These are phyloP conservation scores for Cadophora gregata DNA, from an alignment of 2,329 filamentous ascomycete species.

Conservation along the genomic window DNA sequence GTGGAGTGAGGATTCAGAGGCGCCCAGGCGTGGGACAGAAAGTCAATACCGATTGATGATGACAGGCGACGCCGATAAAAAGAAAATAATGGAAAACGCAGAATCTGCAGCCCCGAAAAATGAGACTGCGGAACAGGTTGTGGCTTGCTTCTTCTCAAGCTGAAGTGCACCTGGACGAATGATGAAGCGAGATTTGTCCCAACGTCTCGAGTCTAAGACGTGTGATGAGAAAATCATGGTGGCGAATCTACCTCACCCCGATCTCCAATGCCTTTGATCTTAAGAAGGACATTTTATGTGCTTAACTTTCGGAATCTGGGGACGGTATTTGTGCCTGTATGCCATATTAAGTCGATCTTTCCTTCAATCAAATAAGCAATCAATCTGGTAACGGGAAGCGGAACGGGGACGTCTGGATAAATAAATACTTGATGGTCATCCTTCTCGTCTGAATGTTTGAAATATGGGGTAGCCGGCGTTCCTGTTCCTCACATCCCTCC, in stretches of 20 bases:
- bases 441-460: not conserved
- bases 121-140: not conserved
- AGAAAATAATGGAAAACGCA: conserved; percentile 1
- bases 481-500: conserved; percentile 1
- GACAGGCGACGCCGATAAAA: not conserved
- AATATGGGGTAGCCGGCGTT: conserved; percentile 1
- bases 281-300: not conserved
- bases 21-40: not conserved
- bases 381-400: not conserved
- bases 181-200: conserved; percentile 1
- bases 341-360: conserved; percentile 2
- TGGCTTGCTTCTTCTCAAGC: not conserved
- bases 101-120: conserved; percentile 10
- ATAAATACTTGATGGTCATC: not conserved
- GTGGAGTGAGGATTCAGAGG: conserved; percentile 11
- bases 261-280: not conserved
- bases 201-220: not conserved
- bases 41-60: not conserved
- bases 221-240: conserved; percentile 3
- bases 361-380: not conserved
- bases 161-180: not conserved
- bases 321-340: conserved; percentile 4
- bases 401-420: conserved; percentile 8
- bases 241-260: not conserved
- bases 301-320: not conserved